phyloP scores from a whole-genome alignment of 1,284 basidiomycete species.

The Ganoderma sp. region DNA sequence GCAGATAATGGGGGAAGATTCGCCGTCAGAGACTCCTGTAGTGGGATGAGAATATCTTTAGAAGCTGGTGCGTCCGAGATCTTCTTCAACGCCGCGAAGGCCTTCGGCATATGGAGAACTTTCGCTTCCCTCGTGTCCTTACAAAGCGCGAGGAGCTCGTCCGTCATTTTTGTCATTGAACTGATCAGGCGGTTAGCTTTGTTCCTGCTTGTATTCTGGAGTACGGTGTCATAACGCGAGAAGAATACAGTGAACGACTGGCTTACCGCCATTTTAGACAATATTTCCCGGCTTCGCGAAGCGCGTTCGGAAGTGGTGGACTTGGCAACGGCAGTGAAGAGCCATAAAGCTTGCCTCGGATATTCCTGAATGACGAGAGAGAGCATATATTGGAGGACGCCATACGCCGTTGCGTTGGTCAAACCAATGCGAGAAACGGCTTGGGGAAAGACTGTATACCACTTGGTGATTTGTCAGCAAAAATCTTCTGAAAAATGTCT shows the following conservation, averaged over 20 bases:
- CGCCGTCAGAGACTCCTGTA: conserved; percentile 94
- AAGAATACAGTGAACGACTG: conserved; percentile 23
- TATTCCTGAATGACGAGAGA: conserved; percentile 78
- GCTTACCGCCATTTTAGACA: conserved; percentile 69
- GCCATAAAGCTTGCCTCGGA: conserved; percentile 94
- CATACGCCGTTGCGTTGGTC: conserved; percentile 70
- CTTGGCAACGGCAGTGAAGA: conserved; percentile 88
- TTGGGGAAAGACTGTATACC: conserved; percentile 97
- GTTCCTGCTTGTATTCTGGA: conserved; percentile 44
- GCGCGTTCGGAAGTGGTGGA: conserved; percentile 77
- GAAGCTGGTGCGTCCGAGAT: conserved; percentile 45
- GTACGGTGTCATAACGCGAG: too few species aligned
- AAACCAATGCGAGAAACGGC: conserved; percentile 95
- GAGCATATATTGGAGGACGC: conserved; percentile 75
- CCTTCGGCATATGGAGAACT: conserved; percentile 63
- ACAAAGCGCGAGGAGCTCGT: conserved; percentile 73
- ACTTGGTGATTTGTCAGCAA: conserved; percentile 55
- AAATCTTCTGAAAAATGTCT: not conserved
- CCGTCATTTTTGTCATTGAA: conserved; percentile 66
- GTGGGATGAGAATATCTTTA: conserved; percentile 76
- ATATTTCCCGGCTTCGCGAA: conserved; percentile 66
- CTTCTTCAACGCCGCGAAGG: conserved; percentile 66
- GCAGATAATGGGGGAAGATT: conserved; percentile 80
- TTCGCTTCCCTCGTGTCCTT: conserved; percentile 50
- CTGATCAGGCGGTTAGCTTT: conserved; percentile 59